phyloP scores from a whole-genome alignment of 768 basidiomycete genomes.

The Mycena crocata region DNA sequence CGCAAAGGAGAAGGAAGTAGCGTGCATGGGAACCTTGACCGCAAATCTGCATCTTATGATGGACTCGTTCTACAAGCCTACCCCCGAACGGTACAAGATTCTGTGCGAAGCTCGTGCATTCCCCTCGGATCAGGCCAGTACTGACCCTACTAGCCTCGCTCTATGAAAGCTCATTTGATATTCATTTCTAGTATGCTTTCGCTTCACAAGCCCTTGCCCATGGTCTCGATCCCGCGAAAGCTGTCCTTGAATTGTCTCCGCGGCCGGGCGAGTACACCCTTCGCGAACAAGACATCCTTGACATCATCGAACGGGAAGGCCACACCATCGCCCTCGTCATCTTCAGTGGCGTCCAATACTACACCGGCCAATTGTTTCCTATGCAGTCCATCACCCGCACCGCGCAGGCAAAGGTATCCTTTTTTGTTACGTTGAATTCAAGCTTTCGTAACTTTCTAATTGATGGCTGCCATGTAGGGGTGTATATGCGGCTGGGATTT shows the following conservation, averaged over 20 bases:
- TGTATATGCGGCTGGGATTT: conserved; percentile 97
- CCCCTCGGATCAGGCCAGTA: conserved; percentile 90
- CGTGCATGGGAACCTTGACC: conserved; percentile 95
- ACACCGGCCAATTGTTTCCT: conserved; percentile 95
- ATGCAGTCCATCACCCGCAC: conserved; percentile 86
- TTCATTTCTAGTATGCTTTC: conserved; percentile 84
- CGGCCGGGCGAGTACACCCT: conserved; percentile 87
- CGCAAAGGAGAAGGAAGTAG: conserved; percentile 89
- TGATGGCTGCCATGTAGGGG: conserved; percentile 63
- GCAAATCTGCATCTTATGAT: conserved; percentile 97
- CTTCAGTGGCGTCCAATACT: conserved; percentile 96
- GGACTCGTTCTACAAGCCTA: conserved; percentile 94
- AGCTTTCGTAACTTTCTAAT: conserved; percentile 38
- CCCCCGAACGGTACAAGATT: conserved; percentile 87
- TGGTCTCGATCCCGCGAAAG: conserved; percentile 76
- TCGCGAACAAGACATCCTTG: conserved; percentile 90
- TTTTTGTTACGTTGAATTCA: conserved; percentile 30
- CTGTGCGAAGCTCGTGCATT: conserved; percentile 95
- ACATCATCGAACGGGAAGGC: conserved; percentile 77
- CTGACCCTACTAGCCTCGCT: not conserved
- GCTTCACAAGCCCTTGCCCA: conserved; percentile 89
- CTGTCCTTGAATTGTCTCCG: conserved; percentile 84
- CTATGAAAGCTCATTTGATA: conserved; percentile 24
- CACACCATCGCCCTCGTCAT: conserved; percentile 88
- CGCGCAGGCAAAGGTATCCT: conserved; percentile 80